These are phyloP conservation scores for Jatropha curcas DNA, from an alignment of 345 rosid species.

Conservation along the genomic window DNA sequence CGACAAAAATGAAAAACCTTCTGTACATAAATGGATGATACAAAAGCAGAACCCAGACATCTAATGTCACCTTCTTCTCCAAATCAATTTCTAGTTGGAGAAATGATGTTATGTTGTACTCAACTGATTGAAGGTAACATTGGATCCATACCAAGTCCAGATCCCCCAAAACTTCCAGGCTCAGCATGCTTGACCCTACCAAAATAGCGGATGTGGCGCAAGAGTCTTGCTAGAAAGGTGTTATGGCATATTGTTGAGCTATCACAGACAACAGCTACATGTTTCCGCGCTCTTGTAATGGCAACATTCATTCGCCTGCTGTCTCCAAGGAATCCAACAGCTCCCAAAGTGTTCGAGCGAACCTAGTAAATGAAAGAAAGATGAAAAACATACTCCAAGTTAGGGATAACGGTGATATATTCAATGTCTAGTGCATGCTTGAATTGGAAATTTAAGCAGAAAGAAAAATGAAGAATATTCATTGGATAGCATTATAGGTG, in stretches of 20 bases:
- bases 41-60: slow-evolving; percentile 13
- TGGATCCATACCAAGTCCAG: slow-evolving; percentile 89
- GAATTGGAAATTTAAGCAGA: background rate
- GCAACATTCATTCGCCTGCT: slow-evolving; percentile 92
- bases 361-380: slow-evolving; percentile 46
- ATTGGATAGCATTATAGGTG: background rate
- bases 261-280: slow-evolving; percentile 89
- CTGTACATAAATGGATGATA: slow-evolving; percentile 34
- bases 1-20: slow-evolving; percentile 13
- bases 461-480: background rate
- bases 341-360: slow-evolving; percentile 79
- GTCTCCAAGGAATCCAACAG: slow-evolving; percentile 94
- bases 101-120: slow-evolving; percentile 6
- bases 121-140: slow-evolving; percentile 79
- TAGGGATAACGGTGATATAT: too few species aligned
- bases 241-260: slow-evolving; percentile 94
- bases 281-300: slow-evolving; percentile 83
- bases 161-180: slow-evolving; percentile 75
- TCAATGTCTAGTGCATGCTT: background rate
- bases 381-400: background rate
- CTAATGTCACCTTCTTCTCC: slow-evolving; percentile 3
- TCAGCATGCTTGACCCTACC: slow-evolving; percentile 91
- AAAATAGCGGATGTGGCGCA: slow-evolving; percentile 81
- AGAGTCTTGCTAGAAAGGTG: slow-evolving; percentile 81
- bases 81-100: slow-evolving; percentile 15